These are phyloP conservation scores for Ganoderma sinense DNA, from an alignment of 1,284 basidiomycete genomes.

Conservation along the genomic window DNA sequence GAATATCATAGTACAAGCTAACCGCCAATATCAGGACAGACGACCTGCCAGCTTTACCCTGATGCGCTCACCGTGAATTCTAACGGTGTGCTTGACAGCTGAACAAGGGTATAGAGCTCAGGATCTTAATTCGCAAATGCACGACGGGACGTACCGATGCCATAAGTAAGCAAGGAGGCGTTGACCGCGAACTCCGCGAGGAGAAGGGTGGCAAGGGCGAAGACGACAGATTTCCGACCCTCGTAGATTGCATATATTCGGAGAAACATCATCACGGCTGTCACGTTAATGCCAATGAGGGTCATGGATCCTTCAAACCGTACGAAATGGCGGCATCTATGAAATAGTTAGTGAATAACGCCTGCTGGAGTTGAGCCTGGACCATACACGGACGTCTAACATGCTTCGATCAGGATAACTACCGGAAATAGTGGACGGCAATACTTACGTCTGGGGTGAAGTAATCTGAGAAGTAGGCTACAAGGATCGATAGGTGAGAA, in stretches of 20 bases:
- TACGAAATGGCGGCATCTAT: conserved; percentile 55
- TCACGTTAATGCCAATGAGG: conserved; percentile 55
- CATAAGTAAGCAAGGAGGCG: conserved; percentile 53
- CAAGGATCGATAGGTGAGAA: not conserved
- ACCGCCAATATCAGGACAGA: not conserved
- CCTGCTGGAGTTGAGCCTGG: not conserved
- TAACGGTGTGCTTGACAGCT: not conserved
- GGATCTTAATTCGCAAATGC: too few relatives aligned
- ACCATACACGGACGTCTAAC: not conserved
- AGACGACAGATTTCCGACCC: conserved; percentile 44
- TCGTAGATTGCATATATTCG: conserved; percentile 59
- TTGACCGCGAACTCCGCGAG: conserved; percentile 52
- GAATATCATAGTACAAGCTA: conserved; percentile 65
- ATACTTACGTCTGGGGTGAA: conserved; percentile 50
- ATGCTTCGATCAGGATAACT: not conserved
- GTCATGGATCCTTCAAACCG: conserved; percentile 59
- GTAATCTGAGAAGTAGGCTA: conserved; percentile 52
- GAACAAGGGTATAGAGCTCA: too few relatives aligned
- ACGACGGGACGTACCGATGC: conserved; percentile 22
- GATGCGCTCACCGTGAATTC: not conserved
- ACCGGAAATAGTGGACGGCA: not conserved
- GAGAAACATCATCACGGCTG: conserved; percentile 65
- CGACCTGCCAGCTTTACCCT: too few relatives aligned
- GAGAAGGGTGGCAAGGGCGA: conserved; percentile 46
- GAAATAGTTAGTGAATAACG: not conserved